Conservation (phyloP, 31 red algal genomes). For the Porphyra umbilicalis region DNA sequence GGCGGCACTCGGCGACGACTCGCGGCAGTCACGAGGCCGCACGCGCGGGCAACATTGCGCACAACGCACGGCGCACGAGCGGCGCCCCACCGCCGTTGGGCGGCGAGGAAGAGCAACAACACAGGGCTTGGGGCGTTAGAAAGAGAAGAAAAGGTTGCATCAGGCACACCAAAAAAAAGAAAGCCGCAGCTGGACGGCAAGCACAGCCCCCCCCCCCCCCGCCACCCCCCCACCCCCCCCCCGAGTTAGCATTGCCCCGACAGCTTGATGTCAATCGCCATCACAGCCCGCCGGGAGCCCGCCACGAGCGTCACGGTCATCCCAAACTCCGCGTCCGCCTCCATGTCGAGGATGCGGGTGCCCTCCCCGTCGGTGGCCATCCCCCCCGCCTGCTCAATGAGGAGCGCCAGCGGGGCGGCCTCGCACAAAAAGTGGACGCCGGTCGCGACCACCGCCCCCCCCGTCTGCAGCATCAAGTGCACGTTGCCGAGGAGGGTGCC, state of each 20-base stretch:
- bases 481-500: slow-evolving; percentile 70
- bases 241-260: not conserved
- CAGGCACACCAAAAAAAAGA: not conserved
- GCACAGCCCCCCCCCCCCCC: too few species aligned
- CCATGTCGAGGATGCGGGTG: slow-evolving; percentile 67
- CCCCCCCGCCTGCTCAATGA: slow-evolving; percentile 90
- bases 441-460: slow-evolving; percentile 62
- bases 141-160: too few species aligned
- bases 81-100: too few species aligned
- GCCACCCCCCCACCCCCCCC: not conserved
- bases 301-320: slow-evolving; percentile 54
- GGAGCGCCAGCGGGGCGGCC: slow-evolving; percentile 77
- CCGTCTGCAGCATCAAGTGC: slow-evolving; percentile 69
- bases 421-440: slow-evolving; percentile 87
- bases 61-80: too few species aligned
- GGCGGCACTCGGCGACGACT: too few species aligned
- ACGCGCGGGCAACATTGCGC: too few species aligned
- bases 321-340: slow-evolving; percentile 43
- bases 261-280: not conserved
- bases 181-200: not conserved
- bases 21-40: too few species aligned
- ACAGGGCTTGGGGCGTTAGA: too few species aligned
- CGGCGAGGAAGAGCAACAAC: too few species aligned
- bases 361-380: slow-evolving; percentile 65
- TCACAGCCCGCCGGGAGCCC: slow-evolving; percentile 4